These are phyloP conservation scores for Adansonia madagascariensis DNA, from an alignment of 441 rosid genomes.

Conservation along the genomic window DNA sequence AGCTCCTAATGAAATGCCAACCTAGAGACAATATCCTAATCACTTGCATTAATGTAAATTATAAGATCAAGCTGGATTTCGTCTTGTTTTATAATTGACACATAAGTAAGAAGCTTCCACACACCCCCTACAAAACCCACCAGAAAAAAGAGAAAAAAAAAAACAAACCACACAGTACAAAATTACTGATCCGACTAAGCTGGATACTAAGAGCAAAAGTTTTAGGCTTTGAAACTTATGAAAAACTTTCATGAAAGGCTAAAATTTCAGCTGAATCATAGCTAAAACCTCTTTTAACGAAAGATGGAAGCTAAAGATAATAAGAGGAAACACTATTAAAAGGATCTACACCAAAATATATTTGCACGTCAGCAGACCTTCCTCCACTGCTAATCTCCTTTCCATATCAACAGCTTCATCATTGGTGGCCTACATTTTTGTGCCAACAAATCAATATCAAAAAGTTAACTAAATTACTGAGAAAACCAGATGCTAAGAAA, in stretches of 20 bases:
- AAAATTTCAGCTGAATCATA: neutral
- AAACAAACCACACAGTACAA: too few species aligned
- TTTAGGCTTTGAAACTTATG: neutral
- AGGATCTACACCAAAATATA: conserved; percentile 25
- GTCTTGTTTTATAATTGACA: neutral
- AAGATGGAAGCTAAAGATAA: neutral
- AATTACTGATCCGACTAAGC: too few species aligned
- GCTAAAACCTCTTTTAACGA: neutral
- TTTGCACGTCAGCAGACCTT: conserved; percentile 70
- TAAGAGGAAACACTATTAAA: neutral
- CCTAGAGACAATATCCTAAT: conserved; percentile 44
- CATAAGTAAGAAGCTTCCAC: neutral
- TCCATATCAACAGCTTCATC: conserved; percentile 91
- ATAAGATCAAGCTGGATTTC: neutral
- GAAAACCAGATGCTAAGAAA: neutral
- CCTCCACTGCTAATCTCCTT: conserved; percentile 85
- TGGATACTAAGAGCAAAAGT: neutral
- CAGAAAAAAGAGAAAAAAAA: too few species aligned
- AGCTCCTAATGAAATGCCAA: conserved; percentile 95
- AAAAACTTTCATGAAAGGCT: neutral
- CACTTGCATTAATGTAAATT: neutral
- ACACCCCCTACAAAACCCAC: too few species aligned
- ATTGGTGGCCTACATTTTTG: conserved; percentile 61
- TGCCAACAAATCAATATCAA: conserved; percentile 11
- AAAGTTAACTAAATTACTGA: neutral